Evolutionary conservation across 805 yeast genomes (phyloP).

Genomic region (Metschnikowia bowlesiae): DNA sequence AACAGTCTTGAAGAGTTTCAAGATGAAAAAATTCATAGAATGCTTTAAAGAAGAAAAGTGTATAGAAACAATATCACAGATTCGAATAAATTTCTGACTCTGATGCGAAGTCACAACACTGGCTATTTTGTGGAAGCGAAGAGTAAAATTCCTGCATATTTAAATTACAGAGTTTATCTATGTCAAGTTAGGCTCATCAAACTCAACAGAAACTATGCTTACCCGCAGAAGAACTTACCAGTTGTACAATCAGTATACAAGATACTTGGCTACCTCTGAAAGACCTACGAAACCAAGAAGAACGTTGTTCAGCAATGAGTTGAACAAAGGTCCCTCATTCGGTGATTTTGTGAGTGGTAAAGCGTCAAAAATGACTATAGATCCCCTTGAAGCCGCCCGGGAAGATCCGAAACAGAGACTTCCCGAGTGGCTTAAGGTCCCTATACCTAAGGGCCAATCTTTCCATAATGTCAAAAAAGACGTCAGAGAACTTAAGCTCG

Average conservation of each 20-base stretch:
- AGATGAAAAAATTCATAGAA: slow-evolving; percentile 46
- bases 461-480: slow-evolving; percentile 79
- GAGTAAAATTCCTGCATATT: slow-evolving; percentile 1
- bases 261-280: slow-evolving; percentile 14
- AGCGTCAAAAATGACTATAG: slow-evolving; percentile 62
- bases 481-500: slow-evolving; percentile 78
- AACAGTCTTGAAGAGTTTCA: slow-evolving; percentile 51
- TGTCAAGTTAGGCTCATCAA: background rate
- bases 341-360: slow-evolving; percentile 85
- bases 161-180: background rate
- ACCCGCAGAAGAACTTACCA: background rate
- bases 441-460: slow-evolving; percentile 92
- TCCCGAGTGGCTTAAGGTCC: slow-evolving; percentile 93
- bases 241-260: background rate
- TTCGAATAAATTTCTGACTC: background rate
- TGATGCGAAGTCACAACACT: background rate
- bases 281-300: slow-evolving; percentile 29
- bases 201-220: background rate
- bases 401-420: slow-evolving; percentile 65
- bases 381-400: slow-evolving; percentile 75
- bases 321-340: slow-evolving; percentile 86
- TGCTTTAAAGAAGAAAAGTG: slow-evolving; percentile 30
- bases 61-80: background rate
- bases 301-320: slow-evolving; percentile 61
- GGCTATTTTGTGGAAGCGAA: background rate